Percentiles rank a stretch among this genome's conserved stretches.
Conservation (phyloP, 345 rosid species). For the Laguncularia racemosa region DNA sequence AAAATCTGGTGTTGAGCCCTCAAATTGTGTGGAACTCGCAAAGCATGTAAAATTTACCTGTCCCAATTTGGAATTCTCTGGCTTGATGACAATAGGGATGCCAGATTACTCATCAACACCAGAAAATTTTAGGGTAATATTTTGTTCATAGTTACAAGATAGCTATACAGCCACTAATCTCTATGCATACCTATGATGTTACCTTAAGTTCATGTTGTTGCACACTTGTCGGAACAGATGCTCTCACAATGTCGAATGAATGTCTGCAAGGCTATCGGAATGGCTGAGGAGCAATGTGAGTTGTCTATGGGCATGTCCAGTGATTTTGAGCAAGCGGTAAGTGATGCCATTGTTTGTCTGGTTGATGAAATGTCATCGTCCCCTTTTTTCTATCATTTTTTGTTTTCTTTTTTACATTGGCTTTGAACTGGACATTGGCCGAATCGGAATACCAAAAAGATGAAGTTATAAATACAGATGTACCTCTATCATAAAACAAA, state of each 20-base stretch:
- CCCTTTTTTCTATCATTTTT: not conserved
- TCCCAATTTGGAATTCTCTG: conserved; percentile 70
- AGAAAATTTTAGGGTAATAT: conserved; percentile 67
- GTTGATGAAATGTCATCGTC: not conserved
- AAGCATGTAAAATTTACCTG: conserved; percentile 57
- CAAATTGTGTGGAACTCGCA: conserved; percentile 60
- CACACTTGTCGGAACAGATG: conserved; percentile 27
- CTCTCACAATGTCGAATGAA: conserved; percentile 59
- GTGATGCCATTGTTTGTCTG: not conserved
- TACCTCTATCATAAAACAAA: no score
- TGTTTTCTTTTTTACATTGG: no score
- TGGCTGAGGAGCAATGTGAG: conserved; percentile 64
- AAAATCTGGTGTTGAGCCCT: conserved; percentile 79
- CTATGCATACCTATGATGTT: not conserved
- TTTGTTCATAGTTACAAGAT: no score
- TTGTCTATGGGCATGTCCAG: conserved; percentile 97
- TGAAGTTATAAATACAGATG: no score
- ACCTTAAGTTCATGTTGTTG: not conserved
- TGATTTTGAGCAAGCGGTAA: conserved; percentile 87
- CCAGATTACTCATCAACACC: conserved; percentile 85
- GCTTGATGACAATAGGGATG: conserved; percentile 95
- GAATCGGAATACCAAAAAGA: no score
- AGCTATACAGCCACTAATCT: no score
- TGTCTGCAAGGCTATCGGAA: conserved; percentile 78
- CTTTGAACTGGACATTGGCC: no score